These are phyloP conservation scores for Malus hybrid DNA, from an alignment of 331 rosid species.

Conservation along the genomic window DNA sequence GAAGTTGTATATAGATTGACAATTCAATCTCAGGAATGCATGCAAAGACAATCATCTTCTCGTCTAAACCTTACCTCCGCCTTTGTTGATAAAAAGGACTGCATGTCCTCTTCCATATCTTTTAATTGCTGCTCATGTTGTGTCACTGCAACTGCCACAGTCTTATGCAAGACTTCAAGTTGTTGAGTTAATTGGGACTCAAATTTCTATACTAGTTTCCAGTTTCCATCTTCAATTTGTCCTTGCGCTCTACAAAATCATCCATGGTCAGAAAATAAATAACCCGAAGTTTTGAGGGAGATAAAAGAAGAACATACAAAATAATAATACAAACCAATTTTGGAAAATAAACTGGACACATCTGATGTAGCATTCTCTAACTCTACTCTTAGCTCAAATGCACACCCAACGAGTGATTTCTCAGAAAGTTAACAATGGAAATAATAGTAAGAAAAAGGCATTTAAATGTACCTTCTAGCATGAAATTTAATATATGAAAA, in stretches of 20 bases:
- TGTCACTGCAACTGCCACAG: slow-evolving; percentile 30
- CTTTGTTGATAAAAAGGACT: too few species aligned
- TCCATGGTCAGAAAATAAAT: background rate
- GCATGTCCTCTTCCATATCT: background rate
- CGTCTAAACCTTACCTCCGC: too few species aligned
- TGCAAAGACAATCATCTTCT: too few species aligned
- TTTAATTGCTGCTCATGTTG: slow-evolving; percentile 88
- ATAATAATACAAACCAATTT: too few species aligned
- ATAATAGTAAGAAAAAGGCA: background rate
- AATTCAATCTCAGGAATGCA: too few species aligned
- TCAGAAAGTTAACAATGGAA: slow-evolving; percentile 32
- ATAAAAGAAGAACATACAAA: too few species aligned
- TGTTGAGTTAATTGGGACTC: slow-evolving; percentile 89
- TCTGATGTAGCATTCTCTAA: slow-evolving; percentile 78
- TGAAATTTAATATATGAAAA: background rate
- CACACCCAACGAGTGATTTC: slow-evolving; percentile 70
- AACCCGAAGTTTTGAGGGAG: background rate
- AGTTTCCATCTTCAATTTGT: slow-evolving; percentile 85
- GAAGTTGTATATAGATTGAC: too few species aligned
- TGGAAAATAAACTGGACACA: too few species aligned
- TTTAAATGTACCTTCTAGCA: background rate
- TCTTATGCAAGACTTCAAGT: slow-evolving; percentile 87
- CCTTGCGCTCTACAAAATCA: slow-evolving; percentile 64
- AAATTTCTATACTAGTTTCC: slow-evolving; percentile 72
- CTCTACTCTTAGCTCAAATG: slow-evolving; percentile 77